A percentile compares a stretch with the other conserved stretches of the same genome.
phyloP scores from a whole-genome alignment of 495 filamentous ascomycete genomes.

The Penicillium bialowiezense region DNA sequence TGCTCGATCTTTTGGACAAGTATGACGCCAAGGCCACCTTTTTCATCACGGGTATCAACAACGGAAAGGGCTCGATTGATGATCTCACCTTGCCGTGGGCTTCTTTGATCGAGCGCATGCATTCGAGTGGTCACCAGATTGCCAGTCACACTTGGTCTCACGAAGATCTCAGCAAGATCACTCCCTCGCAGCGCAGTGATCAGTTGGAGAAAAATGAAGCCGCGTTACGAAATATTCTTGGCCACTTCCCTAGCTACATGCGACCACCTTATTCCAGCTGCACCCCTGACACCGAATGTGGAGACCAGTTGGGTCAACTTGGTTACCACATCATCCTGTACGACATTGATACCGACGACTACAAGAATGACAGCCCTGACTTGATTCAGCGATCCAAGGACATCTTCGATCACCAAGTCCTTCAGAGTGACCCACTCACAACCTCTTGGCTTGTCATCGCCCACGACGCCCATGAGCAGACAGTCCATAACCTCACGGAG shows the following conservation, averaged over 20 bases:
- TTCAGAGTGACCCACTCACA: conserved; percentile 34
- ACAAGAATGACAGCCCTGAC: conserved; percentile 56
- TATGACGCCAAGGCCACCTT: conserved; percentile 73
- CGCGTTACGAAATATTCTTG: conserved; percentile 74
- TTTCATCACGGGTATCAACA: conserved; percentile 74
- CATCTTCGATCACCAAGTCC: conserved; percentile 60
- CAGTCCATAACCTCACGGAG: conserved; percentile 71
- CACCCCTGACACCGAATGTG: conserved; percentile 52
- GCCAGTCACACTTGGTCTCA: conserved; percentile 88
- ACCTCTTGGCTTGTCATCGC: conserved; percentile 64
- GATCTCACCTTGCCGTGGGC: conserved; percentile 54
- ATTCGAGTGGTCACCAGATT: conserved; percentile 71
- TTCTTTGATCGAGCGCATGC: conserved; percentile 65
- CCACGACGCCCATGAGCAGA: conserved; percentile 78
- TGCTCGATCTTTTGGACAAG: conserved; percentile 65
- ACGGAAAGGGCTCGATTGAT: conserved; percentile 70
- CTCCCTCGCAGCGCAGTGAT: conserved; percentile 52
- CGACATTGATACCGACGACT: conserved; percentile 79
- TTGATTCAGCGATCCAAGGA: conserved; percentile 71
- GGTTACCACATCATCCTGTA: conserved; percentile 78
- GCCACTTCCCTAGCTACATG: conserved; percentile 84
- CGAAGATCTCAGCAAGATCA: conserved; percentile 61
- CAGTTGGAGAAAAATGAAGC: conserved; percentile 80
- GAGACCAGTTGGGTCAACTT: conserved; percentile 56
- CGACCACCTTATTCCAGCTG: conserved; percentile 79